These are phyloP conservation scores for Lyophyllum semitale DNA, from an alignment of 768 basidiomycete species.

Conservation along the genomic window DNA sequence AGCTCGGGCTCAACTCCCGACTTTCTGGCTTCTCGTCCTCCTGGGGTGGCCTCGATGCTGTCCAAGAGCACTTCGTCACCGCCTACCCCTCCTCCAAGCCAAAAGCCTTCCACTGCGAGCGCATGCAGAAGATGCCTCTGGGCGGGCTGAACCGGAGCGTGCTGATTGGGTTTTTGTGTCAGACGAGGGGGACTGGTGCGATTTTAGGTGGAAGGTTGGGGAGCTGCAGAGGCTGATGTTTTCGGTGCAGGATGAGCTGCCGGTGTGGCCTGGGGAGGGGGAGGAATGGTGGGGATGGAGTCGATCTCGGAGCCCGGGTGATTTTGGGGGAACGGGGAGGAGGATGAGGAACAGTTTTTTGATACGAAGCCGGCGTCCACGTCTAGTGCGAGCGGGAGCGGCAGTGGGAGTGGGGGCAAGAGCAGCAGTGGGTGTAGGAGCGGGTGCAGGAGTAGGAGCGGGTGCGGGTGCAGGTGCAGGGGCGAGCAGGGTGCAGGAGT, in stretches of 20 bases:
- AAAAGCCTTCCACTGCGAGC: conserved; percentile 95
- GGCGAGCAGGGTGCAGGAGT: conserved; percentile 97
- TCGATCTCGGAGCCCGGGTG: conserved; percentile 78
- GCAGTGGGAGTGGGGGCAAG: conserved; percentile 24
- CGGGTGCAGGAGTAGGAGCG: no score
- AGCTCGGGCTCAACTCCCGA: no score
- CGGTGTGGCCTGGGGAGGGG: conserved; percentile 51
- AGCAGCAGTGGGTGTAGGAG: conserved; percentile 30
- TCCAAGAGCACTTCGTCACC: conserved; percentile 65
- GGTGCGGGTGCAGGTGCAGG: conserved; percentile 96
- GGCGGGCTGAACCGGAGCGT: conserved; percentile 93
- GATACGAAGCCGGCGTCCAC: conserved; percentile 50
- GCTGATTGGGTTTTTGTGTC: conserved; percentile 90
- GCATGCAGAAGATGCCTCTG: conserved; percentile 92
- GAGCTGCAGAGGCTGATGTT: conserved; percentile 79
- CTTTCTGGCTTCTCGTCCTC: background rate
- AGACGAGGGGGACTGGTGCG: conserved; percentile 85
- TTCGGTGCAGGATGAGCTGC: conserved; percentile 83
- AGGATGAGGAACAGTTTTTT: conserved; percentile 48
- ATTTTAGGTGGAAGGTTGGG: conserved; percentile 70
- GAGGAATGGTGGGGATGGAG: conserved; percentile 68
- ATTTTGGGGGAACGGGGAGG: conserved; percentile 26
- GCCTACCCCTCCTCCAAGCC: conserved; percentile 77
- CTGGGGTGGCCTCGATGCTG: conserved; percentile 35
- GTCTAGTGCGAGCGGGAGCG: conserved; percentile 40